Conservation (phyloP, 352 stramenopile genomes). For the Phytophthora tentaculata region DNA sequence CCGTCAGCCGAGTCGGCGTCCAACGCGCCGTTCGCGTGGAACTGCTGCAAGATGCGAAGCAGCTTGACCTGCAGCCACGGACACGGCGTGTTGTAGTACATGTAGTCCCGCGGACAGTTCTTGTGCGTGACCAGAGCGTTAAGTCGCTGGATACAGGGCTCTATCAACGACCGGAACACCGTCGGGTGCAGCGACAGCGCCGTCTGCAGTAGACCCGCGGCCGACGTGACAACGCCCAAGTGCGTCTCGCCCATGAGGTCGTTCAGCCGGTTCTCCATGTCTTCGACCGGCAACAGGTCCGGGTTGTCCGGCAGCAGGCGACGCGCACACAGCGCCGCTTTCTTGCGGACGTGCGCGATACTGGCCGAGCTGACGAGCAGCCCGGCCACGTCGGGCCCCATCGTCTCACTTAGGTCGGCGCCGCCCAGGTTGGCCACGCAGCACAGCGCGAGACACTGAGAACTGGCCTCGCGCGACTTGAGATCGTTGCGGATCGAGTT, state of each 20-base stretch:
- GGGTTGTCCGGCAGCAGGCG: constrained; percentile 93
- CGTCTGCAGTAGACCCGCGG: constrained; percentile 92
- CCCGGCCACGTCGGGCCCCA: constrained; percentile 94
- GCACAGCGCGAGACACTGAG: constrained; percentile 95
- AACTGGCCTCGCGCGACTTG: constrained; percentile 80
- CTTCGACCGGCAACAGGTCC: constrained; percentile 89
- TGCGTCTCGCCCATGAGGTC: constrained; percentile 93
- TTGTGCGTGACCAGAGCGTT: constrained; percentile 94
- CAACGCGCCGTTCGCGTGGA: constrained; percentile 61
- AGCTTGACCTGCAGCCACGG: constrained; percentile 96
- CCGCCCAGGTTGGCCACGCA: constrained; percentile 97
- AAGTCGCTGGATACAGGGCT: constrained; percentile 93
- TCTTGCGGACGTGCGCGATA: constrained; percentile 96
- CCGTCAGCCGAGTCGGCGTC: constrained; percentile 47
- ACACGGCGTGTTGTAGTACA: constrained; percentile 97
- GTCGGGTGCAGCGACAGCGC: constrained; percentile 89
- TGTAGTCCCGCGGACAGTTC: constrained; percentile 93
- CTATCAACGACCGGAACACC: constrained; percentile 93
- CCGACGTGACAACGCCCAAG: constrained; percentile 94
- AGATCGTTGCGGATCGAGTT: constrained; percentile 98
- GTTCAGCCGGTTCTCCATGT: constrained; percentile 67
- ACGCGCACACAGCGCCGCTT: constrained; percentile 95
- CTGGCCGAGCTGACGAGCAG: constrained; percentile 93
- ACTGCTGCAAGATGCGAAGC: constrained; percentile 95
- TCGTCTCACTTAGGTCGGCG: constrained; percentile 93